Base-by-base conservation (phyloP, 2,329 filamentous ascomycete species). In the Ophiocordyceps camponoti-saundersi region DNA sequence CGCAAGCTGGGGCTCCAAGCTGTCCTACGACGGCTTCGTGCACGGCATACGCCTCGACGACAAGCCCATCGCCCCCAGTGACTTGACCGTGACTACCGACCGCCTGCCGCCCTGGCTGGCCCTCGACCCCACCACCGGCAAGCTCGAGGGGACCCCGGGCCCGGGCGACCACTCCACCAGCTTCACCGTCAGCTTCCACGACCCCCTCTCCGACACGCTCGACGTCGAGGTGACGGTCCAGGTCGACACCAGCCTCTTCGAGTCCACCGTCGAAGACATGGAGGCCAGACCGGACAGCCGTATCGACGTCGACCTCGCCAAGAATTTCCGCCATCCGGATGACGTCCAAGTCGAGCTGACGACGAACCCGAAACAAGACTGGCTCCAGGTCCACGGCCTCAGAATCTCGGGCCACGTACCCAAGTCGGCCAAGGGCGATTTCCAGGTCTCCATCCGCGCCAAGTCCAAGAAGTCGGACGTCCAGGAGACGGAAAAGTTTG, bases 71-170 rank as follows among this genome's bases (percentile, higher is more conserved):
- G 60, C 61, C 4, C 59, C 67, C 3, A 63, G 64, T 0, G 70
- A 79, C 29, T 54, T 89, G 30, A 67, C 69, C 1, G 68, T 78
- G 6, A 67, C 69, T 1, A 68, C 64, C 0, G 51, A 72, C 1
- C 63, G 72, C 23, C 59, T 79, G 13, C 85, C 87, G 0, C 57
- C 65, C 3, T 94, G 88, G 88, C 60, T 93, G 23, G 65, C 65
- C 0, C 74, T 92, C 46, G 71, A 92, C 55, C 64, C 71, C 2
- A 54, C 64, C 10, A 79, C 77, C 0, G 73, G 87, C 57, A 65
- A 64, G 1, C 62, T 94, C 7, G 70, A 64, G 30, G 88, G 87
- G 2, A 82, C 65, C 1, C 77, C 82, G 3, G 77, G 79, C 0
- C 56, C 67, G n/a, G 65, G 68, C 45, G 73, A 77, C 3, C 66